Evolutionary conservation across 768 basidiomycete species (phyloP).

Genomic region (Kwoniella bestiolae): DNA sequence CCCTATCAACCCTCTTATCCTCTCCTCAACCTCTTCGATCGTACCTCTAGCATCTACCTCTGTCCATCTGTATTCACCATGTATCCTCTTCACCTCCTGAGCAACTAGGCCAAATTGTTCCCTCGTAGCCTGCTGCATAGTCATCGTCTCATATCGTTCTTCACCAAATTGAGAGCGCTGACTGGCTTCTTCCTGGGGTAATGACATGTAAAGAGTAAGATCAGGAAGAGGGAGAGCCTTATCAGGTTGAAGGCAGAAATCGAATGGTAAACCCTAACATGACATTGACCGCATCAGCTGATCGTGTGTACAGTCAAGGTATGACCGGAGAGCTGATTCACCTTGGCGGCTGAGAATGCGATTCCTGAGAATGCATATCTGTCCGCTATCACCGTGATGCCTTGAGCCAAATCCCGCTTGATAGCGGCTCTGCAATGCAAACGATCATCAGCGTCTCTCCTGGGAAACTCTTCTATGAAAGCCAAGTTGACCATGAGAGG

Average conservation of each 20-base stretch:
- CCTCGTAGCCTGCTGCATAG: constrained; percentile 38
- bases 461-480: not conserved
- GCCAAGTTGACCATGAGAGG: no score
- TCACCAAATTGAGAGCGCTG: constrained; percentile 78
- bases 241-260: constrained; percentile 87
- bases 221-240: constrained; percentile 87
- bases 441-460: not conserved
- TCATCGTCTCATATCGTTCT: constrained; percentile 74
- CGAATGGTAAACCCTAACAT: constrained; percentile 65
- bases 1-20: constrained; percentile 36
- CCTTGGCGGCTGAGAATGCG: constrained; percentile 70
- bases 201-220: constrained; percentile 81
- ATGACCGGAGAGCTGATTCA: constrained; percentile 34
- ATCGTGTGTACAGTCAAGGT: no score
- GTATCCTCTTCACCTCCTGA: constrained; percentile 32
- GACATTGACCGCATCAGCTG: not conserved
- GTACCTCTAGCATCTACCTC: constrained; percentile 44
- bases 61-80: constrained; percentile 42
- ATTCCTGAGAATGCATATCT: constrained; percentile 96
- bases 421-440: constrained; percentile 61
- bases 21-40: constrained; percentile 44
- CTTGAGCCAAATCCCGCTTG: constrained; percentile 64
- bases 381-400: constrained; percentile 82
- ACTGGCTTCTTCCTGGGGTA: constrained; percentile 71
- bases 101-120: constrained; percentile 47